Evolutionary conservation across 2,329 filamentous ascomycete species (phyloP).

Genomic region (Epichloe sp.): DNA sequence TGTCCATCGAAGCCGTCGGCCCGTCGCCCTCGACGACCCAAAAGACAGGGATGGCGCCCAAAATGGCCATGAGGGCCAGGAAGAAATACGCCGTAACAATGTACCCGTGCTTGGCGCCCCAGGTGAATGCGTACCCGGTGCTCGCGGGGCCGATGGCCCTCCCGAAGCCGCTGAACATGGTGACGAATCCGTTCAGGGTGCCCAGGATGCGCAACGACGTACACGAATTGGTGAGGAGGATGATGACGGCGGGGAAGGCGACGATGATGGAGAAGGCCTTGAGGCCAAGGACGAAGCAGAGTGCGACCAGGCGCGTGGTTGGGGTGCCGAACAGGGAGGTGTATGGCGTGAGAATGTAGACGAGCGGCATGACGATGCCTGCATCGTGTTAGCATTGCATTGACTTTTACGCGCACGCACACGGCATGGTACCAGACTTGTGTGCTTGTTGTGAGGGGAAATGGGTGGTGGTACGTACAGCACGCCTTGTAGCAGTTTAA

Average conservation of each 20-base stretch:
- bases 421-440: background rate
- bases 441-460: background rate
- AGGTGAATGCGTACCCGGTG: slow-evolving; percentile 59
- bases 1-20: slow-evolving; percentile 27
- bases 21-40: slow-evolving; percentile 65
- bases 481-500: slow-evolving; percentile 60
- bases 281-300: slow-evolving; percentile 55
- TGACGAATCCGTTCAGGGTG: slow-evolving; percentile 84
- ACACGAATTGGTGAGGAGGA: slow-evolving; percentile 81
- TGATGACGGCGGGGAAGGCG: slow-evolving; percentile 79
- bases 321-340: slow-evolving; percentile 47
- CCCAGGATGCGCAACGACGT: slow-evolving; percentile 60
- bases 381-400: background rate
- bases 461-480: slow-evolving; percentile 20
- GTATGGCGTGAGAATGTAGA: slow-evolving; percentile 76
- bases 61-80: slow-evolving; percentile 46
- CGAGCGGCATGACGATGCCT: slow-evolving; percentile 54
- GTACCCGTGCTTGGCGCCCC: slow-evolving; percentile 63
- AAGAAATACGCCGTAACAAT: slow-evolving; percentile 73
- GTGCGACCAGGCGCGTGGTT: slow-evolving; percentile 39
- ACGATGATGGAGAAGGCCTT: slow-evolving; percentile 71
- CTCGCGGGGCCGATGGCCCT: slow-evolving; percentile 66
- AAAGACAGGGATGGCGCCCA: slow-evolving; percentile 60
- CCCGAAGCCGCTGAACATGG: slow-evolving; percentile 67
- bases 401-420: background rate